A percentile compares a stretch with the other conserved stretches of the same genome.
Conservation (phyloP, 176 grass and related monocot species). For the Panicum miliaceum region DNA sequence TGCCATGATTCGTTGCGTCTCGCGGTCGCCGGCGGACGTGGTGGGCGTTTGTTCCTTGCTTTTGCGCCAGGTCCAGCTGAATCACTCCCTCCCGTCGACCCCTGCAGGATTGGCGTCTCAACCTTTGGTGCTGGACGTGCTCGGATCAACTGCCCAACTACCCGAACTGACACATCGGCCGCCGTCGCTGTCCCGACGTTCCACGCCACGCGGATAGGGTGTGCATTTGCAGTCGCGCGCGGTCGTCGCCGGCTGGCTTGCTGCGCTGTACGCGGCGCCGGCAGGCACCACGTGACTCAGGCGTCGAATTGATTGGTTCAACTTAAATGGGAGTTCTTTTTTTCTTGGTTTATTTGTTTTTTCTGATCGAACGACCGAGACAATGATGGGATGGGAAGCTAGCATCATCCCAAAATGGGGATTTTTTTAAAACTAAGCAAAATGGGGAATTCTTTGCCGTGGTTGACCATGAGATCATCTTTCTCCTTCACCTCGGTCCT, state of each 20-base stretch:
- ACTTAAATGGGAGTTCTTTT: not conserved
- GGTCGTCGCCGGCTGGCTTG: not conserved
- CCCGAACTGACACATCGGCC: not conserved
- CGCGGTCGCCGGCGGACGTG: slow-evolving; percentile 31
- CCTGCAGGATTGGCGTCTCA: not conserved
- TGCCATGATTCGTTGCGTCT: slow-evolving; percentile 66
- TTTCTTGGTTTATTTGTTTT: not conserved
- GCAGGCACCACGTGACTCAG: not conserved
- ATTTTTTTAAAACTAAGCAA: no score
- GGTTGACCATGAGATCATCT: no score
- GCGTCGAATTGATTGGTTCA: slow-evolving; percentile 1
- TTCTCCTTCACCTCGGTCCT: no score
- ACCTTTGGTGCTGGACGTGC: slow-evolving; percentile 46
- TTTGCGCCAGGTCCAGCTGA: slow-evolving; percentile 41
- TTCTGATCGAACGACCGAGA: not conserved
- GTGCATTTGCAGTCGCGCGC: not conserved
- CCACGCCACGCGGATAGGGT: not conserved
- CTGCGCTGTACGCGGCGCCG: not conserved
- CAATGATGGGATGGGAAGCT: not conserved
- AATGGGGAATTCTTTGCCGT: no score
- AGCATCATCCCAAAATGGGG: no score
- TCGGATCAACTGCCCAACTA: slow-evolving; percentile 41
- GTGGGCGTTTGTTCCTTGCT: slow-evolving; percentile 82
- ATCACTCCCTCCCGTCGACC: not conserved
- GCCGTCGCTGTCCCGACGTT: not conserved